Base-by-base conservation (phyloP, 2,329 filamentous ascomycete species). In the Arthrobotrys musiformis region DNA sequence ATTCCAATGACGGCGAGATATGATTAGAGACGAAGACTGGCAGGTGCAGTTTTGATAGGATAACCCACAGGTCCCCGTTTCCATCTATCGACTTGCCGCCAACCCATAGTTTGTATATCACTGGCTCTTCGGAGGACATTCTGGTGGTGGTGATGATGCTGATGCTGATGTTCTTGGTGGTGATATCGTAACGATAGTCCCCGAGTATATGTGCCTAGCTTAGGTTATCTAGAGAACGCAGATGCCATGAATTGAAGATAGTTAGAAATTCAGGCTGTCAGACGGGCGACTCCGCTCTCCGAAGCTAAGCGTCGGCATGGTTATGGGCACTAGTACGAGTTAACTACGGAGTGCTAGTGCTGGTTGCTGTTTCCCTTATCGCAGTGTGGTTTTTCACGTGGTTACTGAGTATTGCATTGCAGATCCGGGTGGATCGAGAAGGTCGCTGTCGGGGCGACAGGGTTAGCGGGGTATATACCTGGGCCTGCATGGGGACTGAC, bases 61-160 rank as follows among this genome's bases (percentile, higher is more conserved):
- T 81, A 44, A 83, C 86, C 84, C 81, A 88, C 86, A 84, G 82
- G 78, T 86, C 85, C 68, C 84, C 85, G 58, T 81, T 81, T 1
- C 86, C 86, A 17, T 78, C 79, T 8, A 81, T 79, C 76, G 86
- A 84, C 64, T 83, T 80, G 7, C 85, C 86, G 13, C 79, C 83
- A 64, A 86, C 81, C 85, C 85, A 87, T 42, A 77, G 19, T 8
- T 61, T 66, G 37, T 52, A 52, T 24, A 8, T 48, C 24, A 30
- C 58, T n/a, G n/a, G n/a, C n/a, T n/a, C n/a, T 24, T 28, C 33
- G 28, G 56, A 54, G 8, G 22, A 35, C 67, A 70, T 70, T n/a
- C n/a, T 58, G 19, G 24, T 30, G 1, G 5, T 1, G 17, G 1
- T 15, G n/a, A 30, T 42, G 15, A 8, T 15, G 35, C 26, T n/a